These are phyloP conservation scores for Mycena kentingensis DNA, from an alignment of 768 basidiomycete genomes.

Conservation along the genomic window DNA sequence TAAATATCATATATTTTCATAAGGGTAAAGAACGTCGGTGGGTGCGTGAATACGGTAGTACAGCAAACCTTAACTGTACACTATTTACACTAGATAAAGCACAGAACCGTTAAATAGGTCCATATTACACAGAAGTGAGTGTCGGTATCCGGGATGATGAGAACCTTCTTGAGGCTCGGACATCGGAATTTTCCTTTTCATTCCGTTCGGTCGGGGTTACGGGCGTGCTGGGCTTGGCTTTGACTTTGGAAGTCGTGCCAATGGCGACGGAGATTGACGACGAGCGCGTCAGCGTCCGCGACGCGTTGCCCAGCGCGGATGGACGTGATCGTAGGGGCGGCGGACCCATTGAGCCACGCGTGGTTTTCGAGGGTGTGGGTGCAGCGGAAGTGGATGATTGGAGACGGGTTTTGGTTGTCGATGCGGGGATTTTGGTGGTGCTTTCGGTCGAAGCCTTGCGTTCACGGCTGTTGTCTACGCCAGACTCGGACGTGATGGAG, in stretches of 20 bases:
- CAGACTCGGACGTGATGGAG: constrained; percentile 55
- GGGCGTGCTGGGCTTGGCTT: constrained; percentile 30
- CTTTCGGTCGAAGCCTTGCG: constrained; percentile 29
- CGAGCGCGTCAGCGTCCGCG: constrained; percentile 24
- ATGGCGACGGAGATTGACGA: constrained; percentile 12
- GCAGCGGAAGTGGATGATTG: constrained; percentile 34
- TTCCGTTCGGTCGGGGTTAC: constrained; percentile 14
- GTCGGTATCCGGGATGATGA: constrained; percentile 16
- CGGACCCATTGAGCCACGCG: constrained; percentile 55
- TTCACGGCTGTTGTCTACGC: constrained; percentile 35
- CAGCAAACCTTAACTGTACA: background rate
- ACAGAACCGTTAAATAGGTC: background rate
- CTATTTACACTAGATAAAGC: background rate
- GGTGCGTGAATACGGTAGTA: background rate
- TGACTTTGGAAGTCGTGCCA: constrained; percentile 31
- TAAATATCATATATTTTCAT: background rate
- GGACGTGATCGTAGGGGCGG: constrained; percentile 38
- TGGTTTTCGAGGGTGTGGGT: constrained; percentile 24
- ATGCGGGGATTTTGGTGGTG: constrained; percentile 39
- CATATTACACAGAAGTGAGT: constrained; percentile 16
- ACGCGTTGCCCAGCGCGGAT: constrained; percentile 36
- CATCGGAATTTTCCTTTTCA: constrained; percentile 22
- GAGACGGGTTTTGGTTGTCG: constrained; percentile 52
- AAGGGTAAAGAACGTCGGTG: background rate
- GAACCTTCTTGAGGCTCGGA: constrained; percentile 2